phyloP scores from a whole-genome alignment of 2,329 filamentous ascomycete species.

The Kalmusia sp. region DNA sequence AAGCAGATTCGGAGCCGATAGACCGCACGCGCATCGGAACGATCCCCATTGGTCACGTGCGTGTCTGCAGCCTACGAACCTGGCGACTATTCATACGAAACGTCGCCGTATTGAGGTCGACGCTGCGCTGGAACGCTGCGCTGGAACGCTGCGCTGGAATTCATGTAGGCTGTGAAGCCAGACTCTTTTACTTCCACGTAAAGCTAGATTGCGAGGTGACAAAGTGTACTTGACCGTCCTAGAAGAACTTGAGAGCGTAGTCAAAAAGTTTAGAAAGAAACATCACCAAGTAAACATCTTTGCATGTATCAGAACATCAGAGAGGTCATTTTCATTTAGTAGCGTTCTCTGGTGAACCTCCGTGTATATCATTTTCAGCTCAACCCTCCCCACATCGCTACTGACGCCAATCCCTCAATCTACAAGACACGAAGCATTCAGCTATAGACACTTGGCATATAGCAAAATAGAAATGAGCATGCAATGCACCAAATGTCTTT shows the following conservation, averaged over 20 bases:
- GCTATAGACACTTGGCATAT: background rate
- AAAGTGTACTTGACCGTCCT: too few species aligned
- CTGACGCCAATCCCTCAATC: background rate
- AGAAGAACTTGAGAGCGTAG: too few species aligned
- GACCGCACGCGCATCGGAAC: too few species aligned
- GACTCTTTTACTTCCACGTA: too few species aligned
- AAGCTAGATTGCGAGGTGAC: too few species aligned
- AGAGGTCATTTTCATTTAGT: background rate
- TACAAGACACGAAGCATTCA: background rate
- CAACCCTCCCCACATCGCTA: background rate
- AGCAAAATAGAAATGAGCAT: background rate
- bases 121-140: too few species aligned
- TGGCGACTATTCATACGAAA: too few species aligned
- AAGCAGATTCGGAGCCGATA: conserved; percentile 10
- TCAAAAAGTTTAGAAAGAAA: too few species aligned
- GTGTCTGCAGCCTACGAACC: background rate
- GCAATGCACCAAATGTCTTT: background rate
- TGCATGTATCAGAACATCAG: too few species aligned
- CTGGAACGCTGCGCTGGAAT: too few species aligned
- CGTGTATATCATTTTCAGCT: background rate
- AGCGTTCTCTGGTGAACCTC: conserved; percentile 3
- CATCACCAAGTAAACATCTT: too few species aligned
- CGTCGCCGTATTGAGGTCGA: background rate
- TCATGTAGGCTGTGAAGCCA: too few species aligned
- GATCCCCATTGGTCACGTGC: background rate